phyloP scores from a whole-genome alignment of 306 rosid genomes.

The Phaseolus lunatus region DNA sequence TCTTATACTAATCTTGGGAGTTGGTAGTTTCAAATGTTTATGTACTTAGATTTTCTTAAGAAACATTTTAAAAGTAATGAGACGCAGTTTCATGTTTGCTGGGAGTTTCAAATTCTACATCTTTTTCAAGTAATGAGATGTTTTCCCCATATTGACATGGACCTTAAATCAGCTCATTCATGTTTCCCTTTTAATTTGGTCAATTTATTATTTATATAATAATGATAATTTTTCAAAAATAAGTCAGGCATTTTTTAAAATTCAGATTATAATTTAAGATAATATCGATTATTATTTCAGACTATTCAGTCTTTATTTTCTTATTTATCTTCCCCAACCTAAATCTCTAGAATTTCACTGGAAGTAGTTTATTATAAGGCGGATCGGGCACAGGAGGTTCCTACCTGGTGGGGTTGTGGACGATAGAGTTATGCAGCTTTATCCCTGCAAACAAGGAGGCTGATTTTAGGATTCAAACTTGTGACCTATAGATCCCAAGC shows the following conservation, averaged over 20 bases:
- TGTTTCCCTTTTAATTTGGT: not conserved
- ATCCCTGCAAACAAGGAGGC: too few relatives aligned
- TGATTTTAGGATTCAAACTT: not conserved
- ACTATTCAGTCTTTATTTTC: not conserved
- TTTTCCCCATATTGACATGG: too few relatives aligned
- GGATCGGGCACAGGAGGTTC: too few relatives aligned
- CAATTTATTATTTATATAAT: not conserved
- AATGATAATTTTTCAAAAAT: not conserved
- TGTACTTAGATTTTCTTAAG: not conserved
- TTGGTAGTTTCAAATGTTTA: constrained; percentile 9
- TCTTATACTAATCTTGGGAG: constrained; percentile 13
- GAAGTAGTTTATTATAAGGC: too few relatives aligned
- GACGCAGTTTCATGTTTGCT: not conserved
- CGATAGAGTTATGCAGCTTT: too few relatives aligned
- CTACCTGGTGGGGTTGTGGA: not conserved
- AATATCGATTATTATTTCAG: not conserved
- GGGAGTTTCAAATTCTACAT: constrained; percentile 12
- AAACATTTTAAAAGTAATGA: not conserved
- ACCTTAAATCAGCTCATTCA: constrained; percentile 8
- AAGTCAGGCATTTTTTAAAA: not conserved
- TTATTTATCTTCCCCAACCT: not conserved
- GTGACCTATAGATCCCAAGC: not conserved
- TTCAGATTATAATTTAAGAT: not conserved
- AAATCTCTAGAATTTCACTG: not conserved
- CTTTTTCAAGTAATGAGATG: not conserved